Conservation (phyloP, 1,284 basidiomycete genomes). For the Hemileia vastatrix region DNA sequence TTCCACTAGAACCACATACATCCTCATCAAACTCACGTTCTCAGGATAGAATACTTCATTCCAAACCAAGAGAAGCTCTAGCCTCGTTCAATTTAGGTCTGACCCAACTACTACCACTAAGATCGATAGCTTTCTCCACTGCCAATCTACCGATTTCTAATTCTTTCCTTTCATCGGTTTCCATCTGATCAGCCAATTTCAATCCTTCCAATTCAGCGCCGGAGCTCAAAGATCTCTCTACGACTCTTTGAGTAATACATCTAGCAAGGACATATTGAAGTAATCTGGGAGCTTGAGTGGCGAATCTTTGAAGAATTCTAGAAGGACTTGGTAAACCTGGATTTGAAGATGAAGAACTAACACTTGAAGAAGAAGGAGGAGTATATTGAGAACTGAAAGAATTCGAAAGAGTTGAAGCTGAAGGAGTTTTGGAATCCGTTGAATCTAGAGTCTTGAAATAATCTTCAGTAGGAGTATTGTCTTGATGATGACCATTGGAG, state of each 20-base stretch:
- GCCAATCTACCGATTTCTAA: slow-evolving; percentile 22
- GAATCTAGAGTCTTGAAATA: too few species aligned
- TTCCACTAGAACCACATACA: too few species aligned
- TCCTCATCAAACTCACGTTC: too few species aligned
- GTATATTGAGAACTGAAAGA: not conserved
- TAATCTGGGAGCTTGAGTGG: slow-evolving; percentile 30
- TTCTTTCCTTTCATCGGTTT: slow-evolving; percentile 16
- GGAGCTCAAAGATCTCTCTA: slow-evolving; percentile 27
- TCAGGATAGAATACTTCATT: not conserved
- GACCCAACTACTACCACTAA: slow-evolving; percentile 38
- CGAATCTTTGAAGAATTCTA: slow-evolving; percentile 34
- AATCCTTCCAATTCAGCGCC: slow-evolving; percentile 30
- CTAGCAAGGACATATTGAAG: slow-evolving; percentile 32
- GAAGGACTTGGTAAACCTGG: slow-evolving; percentile 25
- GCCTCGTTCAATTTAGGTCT: slow-evolving; percentile 38
- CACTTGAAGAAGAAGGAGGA: not conserved
- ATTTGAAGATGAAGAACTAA: not conserved
- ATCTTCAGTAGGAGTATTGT: too few species aligned
- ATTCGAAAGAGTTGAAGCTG: too few species aligned
- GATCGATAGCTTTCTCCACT: slow-evolving; percentile 32
- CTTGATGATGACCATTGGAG: too few species aligned
- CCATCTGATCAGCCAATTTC: slow-evolving; percentile 29
- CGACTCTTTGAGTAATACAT: slow-evolving; percentile 28
- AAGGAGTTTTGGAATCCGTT: too few species aligned
- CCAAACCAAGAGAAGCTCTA: slow-evolving; percentile 24